Evolutionary conservation across 306 rosid genomes (phyloP).

Genomic region (Glycine tomentella): DNA sequence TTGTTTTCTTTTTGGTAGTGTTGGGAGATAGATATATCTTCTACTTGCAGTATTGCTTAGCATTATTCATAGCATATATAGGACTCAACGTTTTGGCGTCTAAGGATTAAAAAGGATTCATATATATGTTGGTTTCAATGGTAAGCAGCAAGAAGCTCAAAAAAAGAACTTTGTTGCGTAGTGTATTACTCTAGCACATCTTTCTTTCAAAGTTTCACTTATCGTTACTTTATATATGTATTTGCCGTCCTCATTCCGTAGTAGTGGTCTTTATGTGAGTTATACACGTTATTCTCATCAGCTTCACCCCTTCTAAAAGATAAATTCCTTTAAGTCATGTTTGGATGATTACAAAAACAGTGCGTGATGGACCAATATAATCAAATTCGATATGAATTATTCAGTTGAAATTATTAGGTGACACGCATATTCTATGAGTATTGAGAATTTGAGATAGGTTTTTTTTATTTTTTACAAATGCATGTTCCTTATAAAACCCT

Average conservation of each 20-base stretch:
- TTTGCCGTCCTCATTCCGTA: background rate
- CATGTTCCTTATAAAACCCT: background rate
- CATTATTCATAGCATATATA: conserved; percentile 12
- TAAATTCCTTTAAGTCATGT: background rate
- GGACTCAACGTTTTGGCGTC: conserved; percentile 30
- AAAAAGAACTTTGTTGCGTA: conserved; percentile 1
- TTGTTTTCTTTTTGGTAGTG: too few relatives aligned
- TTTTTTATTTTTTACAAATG: conserved; percentile 8
- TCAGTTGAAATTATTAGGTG: background rate
- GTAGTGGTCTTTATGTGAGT: too few relatives aligned
- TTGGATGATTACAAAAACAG: background rate
- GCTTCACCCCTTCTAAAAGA: conserved; percentile 18
- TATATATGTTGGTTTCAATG: background rate
- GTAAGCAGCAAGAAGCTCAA: background rate
- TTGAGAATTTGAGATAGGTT: background rate
- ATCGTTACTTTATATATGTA: background rate
- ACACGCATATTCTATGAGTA: background rate
- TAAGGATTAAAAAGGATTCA: conserved; percentile 11
- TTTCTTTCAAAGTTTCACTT: conserved; percentile 13
- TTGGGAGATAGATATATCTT: background rate
- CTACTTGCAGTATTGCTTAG: background rate
- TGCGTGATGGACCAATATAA: background rate
- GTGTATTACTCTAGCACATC: background rate
- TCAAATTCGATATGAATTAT: conserved; percentile 12
- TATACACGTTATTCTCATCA: background rate